Evolutionary conservation across 805 yeast species (phyloP).

Genomic region (Candida insectalens): DNA sequence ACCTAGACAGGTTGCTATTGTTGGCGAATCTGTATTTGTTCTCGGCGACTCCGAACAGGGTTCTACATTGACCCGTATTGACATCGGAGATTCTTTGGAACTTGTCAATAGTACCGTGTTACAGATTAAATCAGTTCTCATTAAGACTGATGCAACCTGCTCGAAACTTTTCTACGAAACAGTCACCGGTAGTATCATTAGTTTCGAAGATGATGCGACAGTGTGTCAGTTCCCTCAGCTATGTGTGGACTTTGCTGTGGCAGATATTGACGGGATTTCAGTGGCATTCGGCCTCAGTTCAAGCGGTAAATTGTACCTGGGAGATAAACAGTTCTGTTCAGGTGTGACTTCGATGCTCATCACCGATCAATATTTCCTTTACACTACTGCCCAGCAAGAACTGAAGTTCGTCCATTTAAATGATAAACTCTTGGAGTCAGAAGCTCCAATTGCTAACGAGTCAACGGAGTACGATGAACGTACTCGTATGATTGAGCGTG

Average conservation of each 20-base stretch:
- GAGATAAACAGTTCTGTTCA: slow-evolving; percentile 46
- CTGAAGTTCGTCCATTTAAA: slow-evolving; percentile 70
- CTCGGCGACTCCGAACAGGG: slow-evolving; percentile 40
- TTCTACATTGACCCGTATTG: slow-evolving; percentile 35
- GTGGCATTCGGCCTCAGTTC: slow-evolving; percentile 59
- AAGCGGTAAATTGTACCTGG: slow-evolving; percentile 66
- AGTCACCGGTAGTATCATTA: slow-evolving; percentile 49
- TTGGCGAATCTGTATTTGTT: slow-evolving; percentile 47
- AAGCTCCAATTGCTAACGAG: slow-evolving; percentile 4
- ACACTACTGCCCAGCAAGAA: slow-evolving; percentile 83
- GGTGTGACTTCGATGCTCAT: slow-evolving; percentile 77
- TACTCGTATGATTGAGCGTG: slow-evolving; percentile 81
- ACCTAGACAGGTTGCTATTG: slow-evolving; percentile 56
- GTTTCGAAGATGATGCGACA: slow-evolving; percentile 17
- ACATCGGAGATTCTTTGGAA: slow-evolving; percentile 30
- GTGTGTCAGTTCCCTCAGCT: slow-evolving; percentile 56
- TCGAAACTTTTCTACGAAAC: slow-evolving; percentile 45
- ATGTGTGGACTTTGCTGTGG: slow-evolving; percentile 51
- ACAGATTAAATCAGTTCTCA: slow-evolving; percentile 21
- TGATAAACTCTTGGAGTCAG: slow-evolving; percentile 12
- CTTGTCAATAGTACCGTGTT: slow-evolving; percentile 28
- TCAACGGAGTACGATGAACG: slow-evolving; percentile 55
- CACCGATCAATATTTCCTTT: slow-evolving; percentile 62
- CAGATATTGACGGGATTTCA: slow-evolving; percentile 12
- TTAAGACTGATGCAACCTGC: slow-evolving; percentile 48